Evolutionary conservation across 2,329 filamentous ascomycete species (phyloP).

Genomic region (Curvularia sp.): DNA sequence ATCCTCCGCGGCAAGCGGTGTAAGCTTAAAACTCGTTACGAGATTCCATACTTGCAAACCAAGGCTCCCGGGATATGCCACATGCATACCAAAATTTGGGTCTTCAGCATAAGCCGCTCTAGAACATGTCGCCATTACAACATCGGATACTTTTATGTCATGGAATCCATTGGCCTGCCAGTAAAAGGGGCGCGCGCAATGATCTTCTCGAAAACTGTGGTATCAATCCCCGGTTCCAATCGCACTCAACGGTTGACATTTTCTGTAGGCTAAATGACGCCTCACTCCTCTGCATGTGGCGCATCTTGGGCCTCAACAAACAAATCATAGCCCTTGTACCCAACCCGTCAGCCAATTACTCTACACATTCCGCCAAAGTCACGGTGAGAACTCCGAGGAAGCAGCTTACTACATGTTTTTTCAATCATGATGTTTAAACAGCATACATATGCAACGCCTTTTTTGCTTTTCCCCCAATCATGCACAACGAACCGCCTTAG

Average conservation of each 20-base stretch:
- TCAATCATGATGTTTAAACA: not conserved
- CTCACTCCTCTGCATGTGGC: conserved; percentile 1
- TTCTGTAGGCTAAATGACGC: not conserved
- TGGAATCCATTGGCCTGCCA: not conserved
- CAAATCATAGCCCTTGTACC: not conserved
- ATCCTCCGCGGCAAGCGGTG: not conserved
- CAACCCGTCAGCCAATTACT: not conserved
- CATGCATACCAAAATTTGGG: not conserved
- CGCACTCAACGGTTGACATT: not conserved
- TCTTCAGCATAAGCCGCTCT: not conserved
- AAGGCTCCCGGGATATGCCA: not conserved
- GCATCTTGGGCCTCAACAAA: conserved; percentile 3
- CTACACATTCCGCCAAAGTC: not conserved
- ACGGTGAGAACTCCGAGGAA: not conserved
- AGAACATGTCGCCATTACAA: not conserved
- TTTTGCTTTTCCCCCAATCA: not conserved
- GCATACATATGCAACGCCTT: not conserved
- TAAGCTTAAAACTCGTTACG: not conserved
- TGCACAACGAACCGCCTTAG: not conserved
- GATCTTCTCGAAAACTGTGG: too few relatives aligned
- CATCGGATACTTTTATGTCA: too few relatives aligned
- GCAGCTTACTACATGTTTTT: not conserved
- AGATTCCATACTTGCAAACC: not conserved
- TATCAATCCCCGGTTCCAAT: not conserved
- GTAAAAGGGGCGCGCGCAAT: not conserved